Percentiles rank a stretch among this genome's conserved stretches.
phyloP scores from a whole-genome alignment of 768 basidiomycete genomes.

The Mycena polygramma region DNA sequence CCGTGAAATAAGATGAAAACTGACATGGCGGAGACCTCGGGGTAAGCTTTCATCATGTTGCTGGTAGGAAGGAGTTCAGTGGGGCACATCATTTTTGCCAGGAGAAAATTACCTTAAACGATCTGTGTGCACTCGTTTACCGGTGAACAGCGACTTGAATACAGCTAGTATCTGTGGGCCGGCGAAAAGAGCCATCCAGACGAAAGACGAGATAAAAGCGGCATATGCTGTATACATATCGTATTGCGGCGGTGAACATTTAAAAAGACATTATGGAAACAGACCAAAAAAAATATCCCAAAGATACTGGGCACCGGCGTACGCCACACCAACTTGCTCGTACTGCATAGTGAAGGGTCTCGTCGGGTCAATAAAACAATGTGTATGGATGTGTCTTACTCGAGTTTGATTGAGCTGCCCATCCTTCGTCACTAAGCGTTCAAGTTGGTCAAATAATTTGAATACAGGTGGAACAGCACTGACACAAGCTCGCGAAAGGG shows the following conservation, averaged over 20 bases:
- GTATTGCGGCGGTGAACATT: no score
- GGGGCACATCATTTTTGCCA: background rate
- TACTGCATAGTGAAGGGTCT: background rate
- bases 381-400: background rate
- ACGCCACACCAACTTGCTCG: slow-evolving; percentile 1
- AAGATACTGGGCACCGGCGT: slow-evolving; percentile 13
- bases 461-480: background rate
- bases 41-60: slow-evolving; percentile 11
- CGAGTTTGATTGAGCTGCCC: slow-evolving; percentile 10
- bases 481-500: slow-evolving; percentile 2
- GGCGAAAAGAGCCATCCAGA: slow-evolving; percentile 22
- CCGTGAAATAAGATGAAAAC: no score
- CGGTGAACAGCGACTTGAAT: background rate
- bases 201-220: slow-evolving; percentile 21
- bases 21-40: slow-evolving; percentile 5
- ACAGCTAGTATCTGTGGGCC: slow-evolving; percentile 7
- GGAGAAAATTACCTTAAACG: background rate
- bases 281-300: background rate
- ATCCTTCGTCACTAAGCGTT: background rate
- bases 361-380: no score
- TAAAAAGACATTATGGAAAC: background rate
- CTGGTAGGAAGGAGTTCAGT: background rate
- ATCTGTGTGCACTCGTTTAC: slow-evolving; percentile 2
- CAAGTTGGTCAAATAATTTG: background rate
- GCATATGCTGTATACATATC: slow-evolving; percentile 1